Conservation (phyloP, 495 filamentous ascomycete genomes). For the Jackrogersella minutella region DNA sequence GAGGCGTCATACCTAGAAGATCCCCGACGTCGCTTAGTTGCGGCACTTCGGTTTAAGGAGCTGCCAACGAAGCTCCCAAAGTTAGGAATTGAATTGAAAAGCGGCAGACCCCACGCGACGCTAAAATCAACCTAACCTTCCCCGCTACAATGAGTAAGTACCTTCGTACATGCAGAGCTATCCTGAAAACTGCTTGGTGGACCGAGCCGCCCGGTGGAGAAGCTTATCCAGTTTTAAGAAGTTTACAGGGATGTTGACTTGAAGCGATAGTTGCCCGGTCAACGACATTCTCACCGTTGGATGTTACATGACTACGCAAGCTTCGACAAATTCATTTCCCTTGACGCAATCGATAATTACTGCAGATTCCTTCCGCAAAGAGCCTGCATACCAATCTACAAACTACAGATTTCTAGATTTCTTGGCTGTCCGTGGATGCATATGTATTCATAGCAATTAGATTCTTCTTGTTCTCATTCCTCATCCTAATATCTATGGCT, state of each 20-base stretch:
- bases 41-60: slow-evolving; percentile 37
- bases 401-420: neutral
- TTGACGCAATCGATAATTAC: slow-evolving; percentile 30
- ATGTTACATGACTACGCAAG: slow-evolving; percentile 19
- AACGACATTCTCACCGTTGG: slow-evolving; percentile 45
- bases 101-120: slow-evolving; percentile 5
- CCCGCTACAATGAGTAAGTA: slow-evolving; percentile 10
- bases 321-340: slow-evolving; percentile 15
- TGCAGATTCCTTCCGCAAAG: slow-evolving; percentile 39
- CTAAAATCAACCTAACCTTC: neutral
- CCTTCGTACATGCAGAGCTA: slow-evolving; percentile 3
- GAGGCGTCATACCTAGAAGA: slow-evolving; percentile 33
- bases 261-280: slow-evolving; percentile 50
- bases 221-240: neutral
- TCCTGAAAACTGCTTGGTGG: neutral
- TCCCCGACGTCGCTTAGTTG: slow-evolving; percentile 39
- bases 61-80: no score
- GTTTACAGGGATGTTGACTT: slow-evolving; percentile 21
- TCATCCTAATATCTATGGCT: slow-evolving; percentile 29
- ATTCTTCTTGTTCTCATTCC: neutral
- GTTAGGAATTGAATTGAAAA: neutral
- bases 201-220: slow-evolving; percentile 12
- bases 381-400: slow-evolving; percentile 21
- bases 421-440: slow-evolving; percentile 9
- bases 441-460: neutral